phyloP scores from a whole-genome alignment of 2,329 filamentous ascomycete genomes.

The Lizonia empirigonia region DNA sequence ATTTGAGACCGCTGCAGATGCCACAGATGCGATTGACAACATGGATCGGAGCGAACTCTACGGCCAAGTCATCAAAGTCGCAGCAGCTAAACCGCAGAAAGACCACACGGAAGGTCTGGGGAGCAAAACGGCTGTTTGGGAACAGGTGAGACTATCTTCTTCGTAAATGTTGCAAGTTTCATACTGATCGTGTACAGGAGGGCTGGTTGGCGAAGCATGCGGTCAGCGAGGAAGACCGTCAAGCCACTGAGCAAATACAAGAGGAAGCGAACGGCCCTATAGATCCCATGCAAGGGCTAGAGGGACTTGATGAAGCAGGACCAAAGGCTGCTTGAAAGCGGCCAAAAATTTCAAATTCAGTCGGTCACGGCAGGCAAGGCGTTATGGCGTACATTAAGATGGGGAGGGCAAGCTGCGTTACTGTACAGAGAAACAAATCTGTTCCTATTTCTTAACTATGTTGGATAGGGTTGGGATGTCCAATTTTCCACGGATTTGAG shows the following conservation, averaged over 20 bases:
- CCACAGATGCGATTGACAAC: conserved; percentile 95
- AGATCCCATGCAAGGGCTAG: conserved; percentile 95
- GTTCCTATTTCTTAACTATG: not conserved
- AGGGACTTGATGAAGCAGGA: conserved; percentile 91
- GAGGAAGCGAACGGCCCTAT: conserved; percentile 61
- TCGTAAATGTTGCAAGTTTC: not conserved
- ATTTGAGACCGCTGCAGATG: conserved; percentile 84
- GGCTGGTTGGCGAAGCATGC: conserved; percentile 90
- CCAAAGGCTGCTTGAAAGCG: conserved; percentile 70
- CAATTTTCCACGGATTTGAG: not conserved
- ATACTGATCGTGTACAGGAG: conserved; percentile 65
- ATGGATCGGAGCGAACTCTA: conserved; percentile 98
- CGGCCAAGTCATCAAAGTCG: conserved; percentile 89
- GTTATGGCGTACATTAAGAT: conserved; percentile 27
- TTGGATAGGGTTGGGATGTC: not conserved
- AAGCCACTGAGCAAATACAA: conserved; percentile 62
- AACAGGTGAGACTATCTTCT: conserved; percentile 71
- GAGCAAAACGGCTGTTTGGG: conserved; percentile 94
- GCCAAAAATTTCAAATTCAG: not conserved
- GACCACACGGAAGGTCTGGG: conserved; percentile 84
- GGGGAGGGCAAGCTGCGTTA: conserved; percentile 12
- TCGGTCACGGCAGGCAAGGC: conserved; percentile 17
- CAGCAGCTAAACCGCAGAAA: conserved; percentile 89
- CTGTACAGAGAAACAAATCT: not conserved
- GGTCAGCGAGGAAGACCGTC: conserved; percentile 77